A percentile compares a stretch with the other conserved stretches of the same genome.
These are phyloP conservation scores for Dictyostelium intermedium DNA, from an alignment of 78 protist genomes.

Conservation along the genomic window DNA sequence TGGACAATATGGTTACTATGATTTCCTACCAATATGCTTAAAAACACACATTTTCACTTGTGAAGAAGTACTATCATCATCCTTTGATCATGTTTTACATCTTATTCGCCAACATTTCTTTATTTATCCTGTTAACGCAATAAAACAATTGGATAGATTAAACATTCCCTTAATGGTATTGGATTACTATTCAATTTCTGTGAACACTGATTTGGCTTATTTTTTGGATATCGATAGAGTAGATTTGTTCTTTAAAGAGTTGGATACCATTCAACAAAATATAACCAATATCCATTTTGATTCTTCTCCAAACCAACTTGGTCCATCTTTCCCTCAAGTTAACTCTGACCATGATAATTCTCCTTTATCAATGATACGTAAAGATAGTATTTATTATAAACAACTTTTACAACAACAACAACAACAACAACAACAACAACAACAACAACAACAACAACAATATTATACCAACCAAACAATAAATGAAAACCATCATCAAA, in stretches of 20 bases:
- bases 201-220: not conserved
- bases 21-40: not conserved
- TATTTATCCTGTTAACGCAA: not conserved
- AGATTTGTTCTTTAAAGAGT: not conserved
- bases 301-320: not conserved
- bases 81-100: not conserved
- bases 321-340: not conserved
- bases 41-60: not conserved
- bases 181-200: not conserved
- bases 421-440: not conserved
- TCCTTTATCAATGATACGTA: not conserved
- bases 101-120: not conserved
- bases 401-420: not conserved
- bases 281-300: not conserved
- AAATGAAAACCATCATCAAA: not conserved
- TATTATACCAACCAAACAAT: not conserved
- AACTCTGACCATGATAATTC: not conserved
- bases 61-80: not conserved
- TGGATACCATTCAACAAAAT: not conserved
- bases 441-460: not conserved
- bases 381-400: not conserved
- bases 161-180: not conserved
- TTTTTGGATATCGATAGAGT: not conserved
- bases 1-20: not conserved
- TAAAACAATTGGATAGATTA: not conserved